Base-by-base conservation (phyloP, 2,329 filamentous ascomycete species). In the Neodidymelliopsis sp. region DNA sequence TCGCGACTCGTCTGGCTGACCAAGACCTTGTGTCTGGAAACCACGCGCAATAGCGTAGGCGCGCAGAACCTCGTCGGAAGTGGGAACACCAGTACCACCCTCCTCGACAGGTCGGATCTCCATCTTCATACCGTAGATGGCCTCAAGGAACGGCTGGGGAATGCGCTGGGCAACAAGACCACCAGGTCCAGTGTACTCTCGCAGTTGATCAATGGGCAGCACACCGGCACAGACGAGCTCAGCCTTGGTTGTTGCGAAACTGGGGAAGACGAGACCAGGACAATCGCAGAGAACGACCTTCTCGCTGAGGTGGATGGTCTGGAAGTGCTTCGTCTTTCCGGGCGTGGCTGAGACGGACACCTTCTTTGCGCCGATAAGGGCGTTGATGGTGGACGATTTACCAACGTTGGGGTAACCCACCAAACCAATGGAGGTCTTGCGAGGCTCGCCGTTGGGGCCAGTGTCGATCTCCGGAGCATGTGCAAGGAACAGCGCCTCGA, bases 311-410 rank as follows among this genome's bases (percentile, higher is more conserved):
- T 97, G 92, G 50, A 99, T 94, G 1, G 94, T 99, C 74, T 99
- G 94, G 78, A 99, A 99, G 68, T 99, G 94, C 79, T 99, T 99
- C 11, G 94, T 99, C 78, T 99, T 99, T 71, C 94, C 94, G 4
- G 94, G 94, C 1, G 94, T 99, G 11, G 93, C 88, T 12, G 94
- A 99, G 28, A 99, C 95, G 0, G 93, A 97, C 5, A 99, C 94
- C 77, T 97, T 99, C 79, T 97, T 99, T 45, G 94, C 87, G 39
- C 95, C 95, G 49, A 97, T 92, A n/a, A 99, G 83, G 30, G 94
- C 93, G 77, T 99, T 99, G 81, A 99, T 99, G 12, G 94, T 99
- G 37, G 92, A 97, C 1, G 95, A 99, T 77, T 99, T 99, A 76
- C 94, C 94, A 56, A 99, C 94, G 77, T 99, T 99, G 67, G 94